Evolutionary conservation across 345 rosid genomes (phyloP), one percentile per base, ranked within the genome.

Genomic region (Brassica napus): DNA sequence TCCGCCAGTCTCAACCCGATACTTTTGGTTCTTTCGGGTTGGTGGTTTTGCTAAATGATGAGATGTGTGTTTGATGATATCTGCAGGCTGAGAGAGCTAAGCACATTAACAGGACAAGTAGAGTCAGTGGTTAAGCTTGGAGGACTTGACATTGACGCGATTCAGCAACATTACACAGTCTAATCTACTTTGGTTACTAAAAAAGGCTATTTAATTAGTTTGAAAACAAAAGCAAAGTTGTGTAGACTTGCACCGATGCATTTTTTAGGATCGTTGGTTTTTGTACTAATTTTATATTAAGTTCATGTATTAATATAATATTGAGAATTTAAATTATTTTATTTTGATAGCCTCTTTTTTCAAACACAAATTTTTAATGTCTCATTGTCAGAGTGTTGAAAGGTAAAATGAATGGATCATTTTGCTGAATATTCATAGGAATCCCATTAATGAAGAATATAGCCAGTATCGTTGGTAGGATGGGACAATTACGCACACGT

Each of bases 71-170:
- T 60, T 18, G 57, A 52, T 72, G 64, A 5, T 75, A 2, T 72
- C 10, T 61, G 69, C 83, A 93, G 98, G 92, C 83, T 93, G 75
- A 84, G 98, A 64, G 98, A 93, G 81, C 83, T 91, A 62, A 28
- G 75, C 52, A 90, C 94, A 21, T 86, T 93, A 49, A 90, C 86
- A 83, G 95, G 98, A 42, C 95, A 91, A 15, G 95, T 93, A 4
- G 97, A 91, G 76, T 91, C 97, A 0, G 97, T 89, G 68, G 97
- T 86, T 81, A 93, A 88, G 89, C 89, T 93, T 65, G 89, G 90
- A 74, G 97, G 98, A 47, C 88, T 93, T 2, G 98, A 93, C 79
- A 90, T 93, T 57, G 94, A 93, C 58, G 79, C 91, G 9, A 90
- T 90, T 74, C 94, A 90, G 73, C 95, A 91, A 82, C 95, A 91